Evolutionary conservation across 768 basidiomycete species (phyloP).

Genomic region (Tremella yokohamensis): DNA sequence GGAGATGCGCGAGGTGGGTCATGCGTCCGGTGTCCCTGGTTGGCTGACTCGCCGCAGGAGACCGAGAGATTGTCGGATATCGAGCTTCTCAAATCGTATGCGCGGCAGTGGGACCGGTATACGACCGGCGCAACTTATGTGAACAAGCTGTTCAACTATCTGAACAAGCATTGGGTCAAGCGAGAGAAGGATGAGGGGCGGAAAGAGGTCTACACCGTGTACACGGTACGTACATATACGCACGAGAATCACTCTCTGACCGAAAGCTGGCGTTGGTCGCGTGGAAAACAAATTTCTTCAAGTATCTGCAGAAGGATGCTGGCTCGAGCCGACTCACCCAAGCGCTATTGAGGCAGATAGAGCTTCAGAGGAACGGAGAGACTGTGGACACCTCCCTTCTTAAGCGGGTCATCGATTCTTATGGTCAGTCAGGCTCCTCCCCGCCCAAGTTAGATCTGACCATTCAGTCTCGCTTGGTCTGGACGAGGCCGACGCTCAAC

Average conservation of each 20-base stretch:
- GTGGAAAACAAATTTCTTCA: slow-evolving; percentile 89
- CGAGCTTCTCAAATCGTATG: slow-evolving; percentile 83
- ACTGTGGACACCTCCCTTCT: slow-evolving; percentile 86
- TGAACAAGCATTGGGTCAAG: slow-evolving; percentile 99
- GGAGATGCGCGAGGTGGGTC: slow-evolving; percentile 60
- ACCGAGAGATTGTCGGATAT: slow-evolving; percentile 80
- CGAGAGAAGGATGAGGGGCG: slow-evolving; percentile 95
- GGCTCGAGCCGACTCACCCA: slow-evolving; percentile 69
- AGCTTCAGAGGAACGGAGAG: slow-evolving; percentile 89
- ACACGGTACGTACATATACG: slow-evolving; percentile 66
- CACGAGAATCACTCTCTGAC: background rate
- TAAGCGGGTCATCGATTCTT: slow-evolving; percentile 91
- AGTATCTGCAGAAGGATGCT: slow-evolving; percentile 16
- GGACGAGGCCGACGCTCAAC: slow-evolving; percentile 84
- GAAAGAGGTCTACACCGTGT: slow-evolving; percentile 89
- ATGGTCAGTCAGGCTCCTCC: slow-evolving; percentile 53
- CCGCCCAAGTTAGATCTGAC: background rate
- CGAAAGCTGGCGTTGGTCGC: slow-evolving; percentile 86
- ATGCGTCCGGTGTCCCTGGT: background rate
- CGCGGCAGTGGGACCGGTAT: slow-evolving; percentile 89
- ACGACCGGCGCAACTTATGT: slow-evolving; percentile 96
- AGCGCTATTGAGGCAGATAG: slow-evolving; percentile 83
- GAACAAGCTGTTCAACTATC: slow-evolving; percentile 93
- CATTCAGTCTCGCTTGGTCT: slow-evolving; percentile 74
- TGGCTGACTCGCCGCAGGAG: slow-evolving; percentile 55